Conservation (phyloP, 2,329 filamentous ascomycete species). For the Fusarium sp. region DNA sequence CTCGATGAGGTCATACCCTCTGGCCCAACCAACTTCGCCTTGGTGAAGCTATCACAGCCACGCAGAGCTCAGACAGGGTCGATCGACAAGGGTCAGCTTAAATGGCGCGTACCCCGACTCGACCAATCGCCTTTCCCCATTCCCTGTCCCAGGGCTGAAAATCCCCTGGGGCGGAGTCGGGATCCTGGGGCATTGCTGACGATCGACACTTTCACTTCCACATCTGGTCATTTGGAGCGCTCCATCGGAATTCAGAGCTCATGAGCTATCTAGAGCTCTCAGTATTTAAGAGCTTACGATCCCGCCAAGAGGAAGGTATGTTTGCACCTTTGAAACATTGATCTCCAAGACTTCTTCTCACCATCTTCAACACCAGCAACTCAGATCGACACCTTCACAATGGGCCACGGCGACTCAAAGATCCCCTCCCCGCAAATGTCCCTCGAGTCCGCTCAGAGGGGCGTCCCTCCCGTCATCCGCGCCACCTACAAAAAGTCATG, state of each 20-base stretch:
- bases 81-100: neutral
- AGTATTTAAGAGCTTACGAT: neutral
- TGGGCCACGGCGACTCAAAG: conserved; percentile 15
- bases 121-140: neutral
- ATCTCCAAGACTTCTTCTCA: neutral
- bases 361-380: neutral
- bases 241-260: neutral
- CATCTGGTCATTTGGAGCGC: neutral
- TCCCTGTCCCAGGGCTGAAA: conserved; percentile 1
- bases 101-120: neutral
- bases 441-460: neutral
- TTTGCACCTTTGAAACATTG: neutral
- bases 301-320: neutral
- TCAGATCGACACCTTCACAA: neutral
- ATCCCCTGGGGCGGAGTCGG: neutral
- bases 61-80: neutral
- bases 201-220: neutral
- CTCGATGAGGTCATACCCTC: neutral
- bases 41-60: neutral
- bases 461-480: conserved; percentile 3
- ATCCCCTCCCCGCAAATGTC: neutral
- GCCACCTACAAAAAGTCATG: conserved; percentile 17
- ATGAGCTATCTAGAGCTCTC: neutral
- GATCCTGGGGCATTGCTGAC: neutral
- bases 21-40: neutral